Base-by-base conservation (phyloP, 768 basidiomycete species). In the Mycena galopus region DNA sequence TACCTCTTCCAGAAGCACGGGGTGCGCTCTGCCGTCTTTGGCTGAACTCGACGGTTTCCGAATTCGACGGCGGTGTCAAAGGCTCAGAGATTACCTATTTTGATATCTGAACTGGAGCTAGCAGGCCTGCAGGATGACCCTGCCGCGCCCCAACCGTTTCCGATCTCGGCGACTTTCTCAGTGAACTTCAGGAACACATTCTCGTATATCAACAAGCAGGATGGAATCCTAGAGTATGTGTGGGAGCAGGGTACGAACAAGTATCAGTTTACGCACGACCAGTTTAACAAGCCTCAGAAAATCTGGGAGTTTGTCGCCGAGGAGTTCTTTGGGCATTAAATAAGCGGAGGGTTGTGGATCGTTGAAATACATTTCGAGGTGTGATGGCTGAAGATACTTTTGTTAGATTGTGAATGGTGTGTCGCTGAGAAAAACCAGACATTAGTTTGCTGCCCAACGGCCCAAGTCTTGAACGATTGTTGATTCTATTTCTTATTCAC, bases 1-100 rank as follows among this genome's bases (percentile, higher is more conserved):
- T 74, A 74, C 42, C 69, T 74, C 32, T 70, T 70, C 44, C 73
- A 74, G 51, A 74, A 74, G 55, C 73, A 74, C 44, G 58, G 65
- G 27, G 65, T 74, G 21, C 64, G 73, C 12, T 74, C 69, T 12
- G 73, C 66, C 35, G 69, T 71, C 23, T 73, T 73, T 42, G 68
- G 69, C 1, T 61, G 61, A 0, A 61, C 37, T 35, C 66, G 33
- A 58, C 64, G 21, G 29, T 42, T 25, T 50, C 63, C n/a, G 68
- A 73, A 42, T 73, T 73, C 65, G 68, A 73, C 16, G 73, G 68
- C 14, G 73, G 73, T 35, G 35, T 73, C 58, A 73, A 73, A 58
- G 66, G 73, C 10, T 62, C 73, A 30, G 69, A 71, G 44, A 62
- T 74, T 27, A 71, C 66, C 2, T 21, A 32, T 42, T 61, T 75